Evolutionary conservation across 768 basidiomycete species (phyloP), one percentile per base, ranked within the genome.

Genomic region (Kwoniella sp.): DNA sequence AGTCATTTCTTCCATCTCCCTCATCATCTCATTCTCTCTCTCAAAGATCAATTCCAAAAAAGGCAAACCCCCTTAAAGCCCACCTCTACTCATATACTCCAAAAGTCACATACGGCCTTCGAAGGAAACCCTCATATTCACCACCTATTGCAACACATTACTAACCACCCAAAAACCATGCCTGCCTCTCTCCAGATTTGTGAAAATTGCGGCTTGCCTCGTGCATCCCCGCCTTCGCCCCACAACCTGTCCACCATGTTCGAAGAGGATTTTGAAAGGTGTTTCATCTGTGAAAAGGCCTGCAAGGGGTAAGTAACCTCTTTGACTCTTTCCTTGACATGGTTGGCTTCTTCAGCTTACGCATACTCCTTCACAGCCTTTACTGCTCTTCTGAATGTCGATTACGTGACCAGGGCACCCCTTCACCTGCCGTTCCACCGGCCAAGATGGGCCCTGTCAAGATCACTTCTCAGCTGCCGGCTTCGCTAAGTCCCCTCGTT

Each of bases 371-470:
- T 38, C 30, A 1, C 41, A 77, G 76, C 4, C 69, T 77, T n/a
- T 77, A 75, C 66, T 77, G 76, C 67, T 77, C 76, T 11, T 72
- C 72, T 9, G 72, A 73, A 50, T 77, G 75, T 56, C 66, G 71
- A 26, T 55, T 66, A 41, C 71, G 74, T 48, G 75, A 77, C 55
- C 72, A 68, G 48, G 73, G 75, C 26, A 60, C 66, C 25, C 37
- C 67, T 11, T 68, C 68, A 15, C 65, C 58, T 17, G 59, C 65
- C 25, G 52, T 58, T 26, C 41, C 41, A 11, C 30, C 47, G 51
- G 66, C 63, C 25, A 25, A 50, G n/a, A 26, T 30, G 4, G 64
- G 62, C 7, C 70, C 70, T 13, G 61, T 73, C 31, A 71, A 64
- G 28, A 64, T 77, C 52, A 77, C 75, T 13, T 51, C 75, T 0